Evolutionary conservation across 768 basidiomycete species (phyloP), one percentile per base, ranked within the genome.

Genomic region (Mycena olivaceomarginata): DNA sequence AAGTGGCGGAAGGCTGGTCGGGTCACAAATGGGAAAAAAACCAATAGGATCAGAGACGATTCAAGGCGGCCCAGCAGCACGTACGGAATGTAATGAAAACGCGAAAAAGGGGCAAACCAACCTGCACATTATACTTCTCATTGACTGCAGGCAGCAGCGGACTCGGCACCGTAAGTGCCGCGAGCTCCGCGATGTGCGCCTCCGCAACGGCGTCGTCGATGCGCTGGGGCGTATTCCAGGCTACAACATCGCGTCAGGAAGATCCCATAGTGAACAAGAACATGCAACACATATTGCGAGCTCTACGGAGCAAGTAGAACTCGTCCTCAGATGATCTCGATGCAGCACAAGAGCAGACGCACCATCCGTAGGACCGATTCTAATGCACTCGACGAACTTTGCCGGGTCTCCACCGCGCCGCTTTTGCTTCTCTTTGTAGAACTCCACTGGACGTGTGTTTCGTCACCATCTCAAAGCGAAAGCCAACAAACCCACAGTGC

Each of bases 151-250:
- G 68, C 39, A 79, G 51, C 56, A 67, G 63, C 40, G 65, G 64
- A 64, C 85, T 84, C 77, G 84, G 81, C 46, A 82, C 84, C 46
- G 80, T 79, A 59, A 94, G 83, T 1, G 85, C 77, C 16, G 87
- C 80, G 76, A 93, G 88, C 45, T 91, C 90, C n/a, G 85, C 79
- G 70, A 96, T 92, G 76, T 95, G 94, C 0, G 88, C 89, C 76
- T 89, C 81, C 0, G 94, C 94, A 16, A 92, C 88, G 3, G 83
- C 83, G 20, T 87, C 84, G 9, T 88, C 86, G 59, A 95, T 89
- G 5, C 94, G 91, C n/a, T 90, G 83, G 81, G 95, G 93, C 0
- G 89, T 93, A 81, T 96, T 96, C 95, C 95, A 96, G 84, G 96
- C 94, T 95, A 31, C 31, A 31, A 31, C 31, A 31, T 31, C 31